Conservation (phyloP, 1,284 basidiomycete species). For the Grifola frondosa region DNA sequence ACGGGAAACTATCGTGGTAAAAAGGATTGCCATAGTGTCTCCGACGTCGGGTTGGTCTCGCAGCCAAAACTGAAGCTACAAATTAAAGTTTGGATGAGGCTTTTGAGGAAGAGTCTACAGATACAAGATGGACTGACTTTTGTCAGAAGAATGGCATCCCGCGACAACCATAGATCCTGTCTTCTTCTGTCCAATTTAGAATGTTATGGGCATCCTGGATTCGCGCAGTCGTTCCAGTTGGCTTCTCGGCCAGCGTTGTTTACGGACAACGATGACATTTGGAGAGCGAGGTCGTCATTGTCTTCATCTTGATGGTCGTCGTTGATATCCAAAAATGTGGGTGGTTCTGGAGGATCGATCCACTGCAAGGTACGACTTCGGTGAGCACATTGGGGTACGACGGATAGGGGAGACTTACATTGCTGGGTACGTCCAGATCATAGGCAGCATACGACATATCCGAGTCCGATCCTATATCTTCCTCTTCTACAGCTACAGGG, state of each 20-base stretch:
- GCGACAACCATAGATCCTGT: not conserved
- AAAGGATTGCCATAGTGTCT: too few relatives aligned
- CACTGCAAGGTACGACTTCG: too few relatives aligned
- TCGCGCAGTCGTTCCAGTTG: too few relatives aligned
- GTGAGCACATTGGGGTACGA: too few relatives aligned
- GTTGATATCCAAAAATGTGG: not conserved
- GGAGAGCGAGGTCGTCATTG: not conserved
- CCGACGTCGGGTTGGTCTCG: too few relatives aligned
- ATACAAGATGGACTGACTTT: not conserved
- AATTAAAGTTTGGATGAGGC: not conserved
- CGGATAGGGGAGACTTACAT: slow-evolving; percentile 5
- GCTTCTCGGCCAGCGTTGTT: too few relatives aligned
- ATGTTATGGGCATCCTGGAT: not conserved
- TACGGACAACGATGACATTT: not conserved
- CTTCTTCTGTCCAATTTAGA: not conserved
- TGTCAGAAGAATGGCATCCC: not conserved
- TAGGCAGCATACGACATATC: slow-evolving; percentile 7
- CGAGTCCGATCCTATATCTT: too few relatives aligned
- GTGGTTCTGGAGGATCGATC: not conserved
- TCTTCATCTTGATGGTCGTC: not conserved
- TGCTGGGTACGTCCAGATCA: slow-evolving; percentile 3
- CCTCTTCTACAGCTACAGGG: not conserved
- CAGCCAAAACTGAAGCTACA: not conserved
- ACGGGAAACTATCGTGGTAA: too few relatives aligned
- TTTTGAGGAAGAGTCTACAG: not conserved